Evolutionary conservation across 768 basidiomycete species (phyloP), one percentile per base, ranked within the genome.

Genomic region (Amanita pallidorosea): DNA sequence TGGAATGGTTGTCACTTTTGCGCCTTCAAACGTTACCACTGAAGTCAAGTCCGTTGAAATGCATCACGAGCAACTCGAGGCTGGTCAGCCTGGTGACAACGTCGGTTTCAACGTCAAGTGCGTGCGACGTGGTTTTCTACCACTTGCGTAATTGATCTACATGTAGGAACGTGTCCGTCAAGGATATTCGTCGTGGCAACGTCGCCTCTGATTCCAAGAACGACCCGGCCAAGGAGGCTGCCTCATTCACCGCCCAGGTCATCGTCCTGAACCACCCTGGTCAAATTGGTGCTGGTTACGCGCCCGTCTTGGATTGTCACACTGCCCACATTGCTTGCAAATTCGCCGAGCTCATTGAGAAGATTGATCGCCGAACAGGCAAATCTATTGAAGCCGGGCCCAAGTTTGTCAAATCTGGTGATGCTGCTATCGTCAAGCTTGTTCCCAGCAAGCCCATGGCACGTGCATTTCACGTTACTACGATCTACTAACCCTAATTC

Each of bases 31-130:
- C 75, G 95, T 99, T 65, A 97, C 93, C 72, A 99, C 96, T 75
- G 96, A 99, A 91, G 96, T 99, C 80, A 98, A 98, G 85, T 98
- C 96, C 62, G 93, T 96, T 70, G 94, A 97, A 76, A 97, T 97
- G 95, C 93, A 95, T 67, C 93, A 94, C 83, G 91, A 94, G 69
- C 91, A 94, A 73, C 93, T 99, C 70, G 83, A 77, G 68, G 77
- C 89, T 72, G 96, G 95, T 75, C 58, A 75, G 56, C 96, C 96
- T 54, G 96, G 96, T 79, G 96, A 99, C 82, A 99, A 99, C 72
- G 95, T 99, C 67, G 91, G 92, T 60, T 98, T 96, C 83, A 96
- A 96, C 84, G 87, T 94, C 77, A 95, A 94, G 86, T 86, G 59
- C 22, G 82, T 65, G 7, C 9, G 11, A 29, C 3, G 5, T 15